Evolutionary conservation across 2,329 filamentous ascomycete species (phyloP).

Genomic region (Knoxdaviesia proteae): DNA sequence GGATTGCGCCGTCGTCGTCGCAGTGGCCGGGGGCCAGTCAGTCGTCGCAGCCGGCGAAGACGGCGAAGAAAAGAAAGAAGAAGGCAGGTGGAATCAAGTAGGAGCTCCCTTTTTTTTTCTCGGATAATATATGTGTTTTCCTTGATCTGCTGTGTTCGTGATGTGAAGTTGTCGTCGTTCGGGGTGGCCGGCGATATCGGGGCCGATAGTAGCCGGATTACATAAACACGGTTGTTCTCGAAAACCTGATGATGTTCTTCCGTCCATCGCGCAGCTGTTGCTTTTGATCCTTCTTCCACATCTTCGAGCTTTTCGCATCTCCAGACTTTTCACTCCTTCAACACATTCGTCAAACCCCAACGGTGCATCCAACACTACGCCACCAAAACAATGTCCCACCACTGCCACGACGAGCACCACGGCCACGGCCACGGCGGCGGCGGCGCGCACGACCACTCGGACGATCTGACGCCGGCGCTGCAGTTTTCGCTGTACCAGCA

Average conservation of each 20-base stretch:
- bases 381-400: slow-evolving; percentile 18
- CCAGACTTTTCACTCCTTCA: not conserved
- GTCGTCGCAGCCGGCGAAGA: no score
- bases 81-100: slow-evolving; percentile 20
- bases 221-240: no score
- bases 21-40: no score
- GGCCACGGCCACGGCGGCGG: slow-evolving; percentile 32
- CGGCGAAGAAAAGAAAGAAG: slow-evolving; percentile 21
- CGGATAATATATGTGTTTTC: no score
- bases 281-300: not conserved
- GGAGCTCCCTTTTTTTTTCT: not conserved
- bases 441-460: slow-evolving; percentile 61
- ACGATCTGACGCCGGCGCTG: slow-evolving; percentile 80
- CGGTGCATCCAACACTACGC: not conserved
- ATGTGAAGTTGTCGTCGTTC: no score
- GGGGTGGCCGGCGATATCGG: no score
- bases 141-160: no score
- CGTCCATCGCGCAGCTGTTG: no score
- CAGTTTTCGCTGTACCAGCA: slow-evolving; percentile 83
- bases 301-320: not conserved
- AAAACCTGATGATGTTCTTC: no score
- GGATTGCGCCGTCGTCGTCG: no score
- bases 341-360: not conserved
- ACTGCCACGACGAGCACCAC: slow-evolving; percentile 30
- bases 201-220: no score